phyloP scores from a whole-genome alignment of 2,329 filamentous ascomycete species.

The Chaetomiaceae sp. region DNA sequence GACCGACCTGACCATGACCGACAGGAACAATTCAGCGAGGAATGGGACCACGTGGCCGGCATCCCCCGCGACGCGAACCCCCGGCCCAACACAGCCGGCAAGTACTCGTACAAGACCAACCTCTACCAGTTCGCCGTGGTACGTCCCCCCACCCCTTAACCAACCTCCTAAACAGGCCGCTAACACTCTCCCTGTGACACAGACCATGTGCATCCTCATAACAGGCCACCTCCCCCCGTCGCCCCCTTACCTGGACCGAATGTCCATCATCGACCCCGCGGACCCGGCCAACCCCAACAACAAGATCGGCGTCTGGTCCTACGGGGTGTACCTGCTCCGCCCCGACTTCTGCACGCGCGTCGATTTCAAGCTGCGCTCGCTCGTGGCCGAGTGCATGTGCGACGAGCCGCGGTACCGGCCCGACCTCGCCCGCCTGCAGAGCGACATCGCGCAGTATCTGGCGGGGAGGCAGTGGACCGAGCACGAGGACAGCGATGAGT shows the following conservation, averaged over 20 bases:
- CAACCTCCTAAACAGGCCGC: not conserved
- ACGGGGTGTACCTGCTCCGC: not conserved
- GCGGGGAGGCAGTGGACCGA: not conserved
- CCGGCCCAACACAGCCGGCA: not conserved
- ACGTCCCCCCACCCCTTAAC: not conserved
- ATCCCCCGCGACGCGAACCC: not conserved
- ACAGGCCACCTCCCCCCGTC: not conserved
- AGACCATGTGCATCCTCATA: not conserved
- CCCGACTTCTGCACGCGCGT: not conserved
- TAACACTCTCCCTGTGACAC: not conserved
- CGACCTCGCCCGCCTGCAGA: not conserved
- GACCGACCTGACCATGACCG: not conserved
- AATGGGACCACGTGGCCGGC: not conserved
- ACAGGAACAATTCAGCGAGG: constrained; percentile 4
- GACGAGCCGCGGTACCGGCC: not conserved
- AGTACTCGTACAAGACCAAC: not conserved
- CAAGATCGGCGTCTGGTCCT: not conserved
- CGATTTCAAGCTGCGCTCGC: not conserved
- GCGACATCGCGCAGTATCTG: not conserved
- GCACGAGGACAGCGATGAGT: not conserved
- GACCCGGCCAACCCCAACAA: not conserved
- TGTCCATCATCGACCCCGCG: not conserved
- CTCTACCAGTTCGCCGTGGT: constrained; percentile 2
- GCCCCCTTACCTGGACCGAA: not conserved
- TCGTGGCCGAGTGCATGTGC: not conserved